These are phyloP conservation scores for Linaria vulgaris DNA, from an alignment of 257 asterid genomes.

Conservation along the genomic window DNA sequence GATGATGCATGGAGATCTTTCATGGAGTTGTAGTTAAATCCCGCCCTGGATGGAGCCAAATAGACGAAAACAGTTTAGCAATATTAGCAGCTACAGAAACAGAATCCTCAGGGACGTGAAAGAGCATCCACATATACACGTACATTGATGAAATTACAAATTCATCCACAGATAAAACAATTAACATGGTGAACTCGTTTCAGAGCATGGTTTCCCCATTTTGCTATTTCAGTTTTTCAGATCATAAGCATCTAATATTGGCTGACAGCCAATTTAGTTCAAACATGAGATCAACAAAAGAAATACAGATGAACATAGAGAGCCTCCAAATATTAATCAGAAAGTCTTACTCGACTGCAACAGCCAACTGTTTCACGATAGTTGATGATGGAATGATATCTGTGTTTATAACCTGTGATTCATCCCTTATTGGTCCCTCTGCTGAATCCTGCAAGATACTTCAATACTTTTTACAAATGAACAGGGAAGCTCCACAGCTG, in stretches of 20 bases:
- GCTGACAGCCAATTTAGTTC: constrained; percentile 12
- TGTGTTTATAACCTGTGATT: constrained; percentile 41
- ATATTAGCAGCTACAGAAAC: constrained; percentile 16
- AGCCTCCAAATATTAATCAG: constrained; percentile 10
- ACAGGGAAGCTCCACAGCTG: constrained; percentile 25
- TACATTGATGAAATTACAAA: constrained; percentile 21
- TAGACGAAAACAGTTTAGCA: constrained; percentile 14
- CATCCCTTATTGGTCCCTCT: constrained; percentile 40
- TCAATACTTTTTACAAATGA: constrained; percentile 22
- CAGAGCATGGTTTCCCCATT: constrained; percentile 15
- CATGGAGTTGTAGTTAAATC: constrained; percentile 64
- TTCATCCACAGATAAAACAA: neutral
- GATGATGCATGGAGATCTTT: constrained; percentile 81
- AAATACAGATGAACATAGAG: constrained; percentile 15
- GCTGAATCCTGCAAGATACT: constrained; percentile 58
- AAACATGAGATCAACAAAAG: constrained; percentile 14
- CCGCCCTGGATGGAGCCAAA: constrained; percentile 47
- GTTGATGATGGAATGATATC: constrained; percentile 69
- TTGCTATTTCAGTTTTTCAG: constrained; percentile 8
- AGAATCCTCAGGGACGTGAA: constrained; percentile 9
- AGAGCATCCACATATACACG: constrained; percentile 12
- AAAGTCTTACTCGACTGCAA: constrained; percentile 80
- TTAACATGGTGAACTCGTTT: constrained; percentile 8
- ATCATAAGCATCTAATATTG: constrained; percentile 15
- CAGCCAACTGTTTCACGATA: constrained; percentile 80